These are phyloP conservation scores for Penicillium bialowiezense DNA, from an alignment of 495 filamentous ascomycete genomes.

Conservation along the genomic window DNA sequence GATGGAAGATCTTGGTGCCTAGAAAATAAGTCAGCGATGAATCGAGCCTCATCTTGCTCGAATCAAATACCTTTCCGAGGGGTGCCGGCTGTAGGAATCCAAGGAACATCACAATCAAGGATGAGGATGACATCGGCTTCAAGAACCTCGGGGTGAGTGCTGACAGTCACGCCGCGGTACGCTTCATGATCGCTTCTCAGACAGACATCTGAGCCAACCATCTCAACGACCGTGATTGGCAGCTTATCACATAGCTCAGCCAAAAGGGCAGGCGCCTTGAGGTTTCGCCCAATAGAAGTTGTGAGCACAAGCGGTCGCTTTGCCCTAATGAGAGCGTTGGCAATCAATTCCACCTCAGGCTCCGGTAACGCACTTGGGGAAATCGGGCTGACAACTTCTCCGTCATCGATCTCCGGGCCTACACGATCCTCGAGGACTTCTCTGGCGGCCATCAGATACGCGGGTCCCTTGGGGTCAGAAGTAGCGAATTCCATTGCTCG, in stretches of 20 bases:
- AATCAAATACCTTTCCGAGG: conserved; percentile 41
- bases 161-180: conserved; percentile 69
- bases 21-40: background rate
- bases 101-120: conserved; percentile 78
- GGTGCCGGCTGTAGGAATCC: conserved; percentile 57
- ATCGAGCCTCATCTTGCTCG: background rate
- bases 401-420: conserved; percentile 44
- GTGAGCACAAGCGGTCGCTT: conserved; percentile 73
- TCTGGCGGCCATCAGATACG: conserved; percentile 75
- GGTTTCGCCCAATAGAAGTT: conserved; percentile 74
- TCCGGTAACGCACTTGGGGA: conserved; percentile 67
- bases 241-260: conserved; percentile 74
- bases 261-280: conserved; percentile 58
- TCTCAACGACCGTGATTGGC: conserved; percentile 77
- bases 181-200: conserved; percentile 73
- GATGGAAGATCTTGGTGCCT: conserved; percentile 58
- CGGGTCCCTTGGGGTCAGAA: conserved; percentile 74
- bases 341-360: conserved; percentile 55
- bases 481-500: conserved; percentile 79
- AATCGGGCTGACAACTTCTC: conserved; percentile 68
- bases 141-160: conserved; percentile 32
- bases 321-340: conserved; percentile 63
- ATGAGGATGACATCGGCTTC: conserved; percentile 77
- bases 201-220: conserved; percentile 84
- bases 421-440: conserved; percentile 75